Percentiles rank a stretch among this genome's conserved stretches.
phyloP scores from a whole-genome alignment of 306 rosid genomes.

The Elaeagnus macrophylla region DNA sequence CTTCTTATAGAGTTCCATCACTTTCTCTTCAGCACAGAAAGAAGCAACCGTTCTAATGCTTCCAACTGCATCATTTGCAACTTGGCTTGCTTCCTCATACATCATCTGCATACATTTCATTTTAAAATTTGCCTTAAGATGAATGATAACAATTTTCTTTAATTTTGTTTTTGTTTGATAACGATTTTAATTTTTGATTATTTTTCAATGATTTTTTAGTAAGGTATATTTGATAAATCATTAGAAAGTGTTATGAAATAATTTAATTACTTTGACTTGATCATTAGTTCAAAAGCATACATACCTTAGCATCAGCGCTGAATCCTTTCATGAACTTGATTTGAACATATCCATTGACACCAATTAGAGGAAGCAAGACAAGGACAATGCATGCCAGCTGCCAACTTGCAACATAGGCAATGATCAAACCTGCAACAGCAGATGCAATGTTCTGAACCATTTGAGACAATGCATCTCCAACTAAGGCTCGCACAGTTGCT shows the following conservation, averaged over 20 bases:
- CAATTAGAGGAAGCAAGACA: background rate
- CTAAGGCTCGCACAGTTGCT: slow-evolving; percentile 38
- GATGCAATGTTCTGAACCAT: slow-evolving; percentile 27
- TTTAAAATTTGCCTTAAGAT: background rate
- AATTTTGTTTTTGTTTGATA: no score
- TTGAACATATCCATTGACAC: background rate
- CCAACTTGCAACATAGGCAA: slow-evolving; percentile 8
- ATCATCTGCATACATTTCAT: slow-evolving; percentile 36
- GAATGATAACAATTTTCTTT: no score
- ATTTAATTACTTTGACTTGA: no score
- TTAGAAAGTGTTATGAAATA: no score
- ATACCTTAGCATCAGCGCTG: slow-evolving; percentile 16
- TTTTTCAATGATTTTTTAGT: no score
- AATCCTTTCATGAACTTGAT: background rate
- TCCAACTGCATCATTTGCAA: slow-evolving; percentile 85
- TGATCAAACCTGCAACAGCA: background rate
- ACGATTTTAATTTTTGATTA: no score
- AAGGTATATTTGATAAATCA: no score
- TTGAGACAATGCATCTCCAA: slow-evolving; percentile 52
- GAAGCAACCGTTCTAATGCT: slow-evolving; percentile 87
- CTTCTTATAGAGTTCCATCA: slow-evolving; percentile 62
- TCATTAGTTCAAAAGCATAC: no score
- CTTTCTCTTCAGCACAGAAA: slow-evolving; percentile 82
- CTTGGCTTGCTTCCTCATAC: slow-evolving; percentile 92
- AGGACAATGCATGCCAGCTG: slow-evolving; percentile 1